These are phyloP conservation scores for Eragrostis curvula DNA, from an alignment of 176 grass and related monocot species.

Conservation along the genomic window DNA sequence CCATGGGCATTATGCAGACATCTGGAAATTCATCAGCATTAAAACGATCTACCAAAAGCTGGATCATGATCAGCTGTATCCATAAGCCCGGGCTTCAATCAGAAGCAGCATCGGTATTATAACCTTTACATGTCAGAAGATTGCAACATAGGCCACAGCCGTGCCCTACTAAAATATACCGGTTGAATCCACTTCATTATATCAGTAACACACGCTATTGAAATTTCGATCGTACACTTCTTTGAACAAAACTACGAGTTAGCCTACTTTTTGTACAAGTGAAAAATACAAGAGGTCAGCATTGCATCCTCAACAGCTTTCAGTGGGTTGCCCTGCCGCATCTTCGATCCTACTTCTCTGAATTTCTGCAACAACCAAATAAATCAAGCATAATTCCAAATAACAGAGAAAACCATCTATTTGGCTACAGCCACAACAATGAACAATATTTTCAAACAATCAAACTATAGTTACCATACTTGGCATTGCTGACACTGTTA, in stretches of 20 bases:
- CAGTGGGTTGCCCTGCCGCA: background rate
- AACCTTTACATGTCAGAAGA: background rate
- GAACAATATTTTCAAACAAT: background rate
- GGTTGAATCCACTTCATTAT: too few species aligned
- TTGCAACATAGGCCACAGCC: background rate
- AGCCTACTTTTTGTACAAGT: conserved; percentile 12
- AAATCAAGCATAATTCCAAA: conserved; percentile 4
- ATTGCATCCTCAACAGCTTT: background rate
- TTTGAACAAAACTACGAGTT: conserved; percentile 9
- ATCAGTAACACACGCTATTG: background rate
- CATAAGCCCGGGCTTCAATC: too few species aligned
- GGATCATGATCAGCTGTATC: too few species aligned
- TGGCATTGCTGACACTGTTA: background rate
- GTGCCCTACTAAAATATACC: too few species aligned
- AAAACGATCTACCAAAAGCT: too few species aligned
- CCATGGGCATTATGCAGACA: background rate
- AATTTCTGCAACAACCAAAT: conserved; percentile 19
- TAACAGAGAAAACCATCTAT: background rate
- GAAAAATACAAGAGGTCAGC: background rate
- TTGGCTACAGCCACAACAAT: background rate
- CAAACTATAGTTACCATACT: background rate
- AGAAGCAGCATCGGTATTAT: background rate
- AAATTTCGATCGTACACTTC: conserved; percentile 22
- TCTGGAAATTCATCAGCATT: background rate
- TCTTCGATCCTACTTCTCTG: background rate